Conservation (phyloP, 2,329 filamentous ascomycete species). For the Coniochaeta prunicola region DNA sequence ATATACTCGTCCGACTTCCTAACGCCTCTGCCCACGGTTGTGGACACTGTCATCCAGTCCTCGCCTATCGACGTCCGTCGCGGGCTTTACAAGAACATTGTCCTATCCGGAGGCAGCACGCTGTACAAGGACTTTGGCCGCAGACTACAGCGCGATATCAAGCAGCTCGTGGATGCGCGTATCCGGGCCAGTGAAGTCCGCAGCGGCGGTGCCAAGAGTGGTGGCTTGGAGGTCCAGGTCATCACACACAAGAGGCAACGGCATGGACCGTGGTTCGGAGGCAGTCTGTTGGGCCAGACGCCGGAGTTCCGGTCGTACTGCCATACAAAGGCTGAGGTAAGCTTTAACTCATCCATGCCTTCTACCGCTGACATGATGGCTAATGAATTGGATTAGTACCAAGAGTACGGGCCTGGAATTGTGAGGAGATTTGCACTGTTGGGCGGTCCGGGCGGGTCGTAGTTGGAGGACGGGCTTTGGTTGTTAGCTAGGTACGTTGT, state of each 20-base stretch:
- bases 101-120: slow-evolving; percentile 92
- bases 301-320: slow-evolving; percentile 98
- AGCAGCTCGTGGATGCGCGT: slow-evolving; percentile 86
- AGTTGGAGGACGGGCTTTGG: slow-evolving; percentile 12
- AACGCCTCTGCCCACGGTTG: slow-evolving; percentile 87
- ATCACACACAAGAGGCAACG: slow-evolving; percentile 96
- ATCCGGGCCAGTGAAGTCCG: slow-evolving; percentile 88
- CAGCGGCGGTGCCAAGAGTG: slow-evolving; percentile 87
- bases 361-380: not conserved
- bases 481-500: not conserved
- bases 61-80: slow-evolving; percentile 95
- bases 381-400: slow-evolving; percentile 57
- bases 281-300: slow-evolving; percentile 91
- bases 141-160: slow-evolving; percentile 92
- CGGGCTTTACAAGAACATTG: slow-evolving; percentile 99
- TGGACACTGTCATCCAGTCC: slow-evolving; percentile 94
- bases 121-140: slow-evolving; percentile 98
- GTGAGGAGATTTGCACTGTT: slow-evolving; percentile 90
- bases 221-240: slow-evolving; percentile 92
- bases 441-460: slow-evolving; percentile 82
- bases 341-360: slow-evolving; percentile 13
- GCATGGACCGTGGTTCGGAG: slow-evolving; percentile 97
- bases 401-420: slow-evolving; percentile 93
- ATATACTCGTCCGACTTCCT: slow-evolving; percentile 99
- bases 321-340: slow-evolving; percentile 77